Base-by-base conservation (phyloP, 768 basidiomycete species). In the Rhodosporidiobolus sp. region DNA sequence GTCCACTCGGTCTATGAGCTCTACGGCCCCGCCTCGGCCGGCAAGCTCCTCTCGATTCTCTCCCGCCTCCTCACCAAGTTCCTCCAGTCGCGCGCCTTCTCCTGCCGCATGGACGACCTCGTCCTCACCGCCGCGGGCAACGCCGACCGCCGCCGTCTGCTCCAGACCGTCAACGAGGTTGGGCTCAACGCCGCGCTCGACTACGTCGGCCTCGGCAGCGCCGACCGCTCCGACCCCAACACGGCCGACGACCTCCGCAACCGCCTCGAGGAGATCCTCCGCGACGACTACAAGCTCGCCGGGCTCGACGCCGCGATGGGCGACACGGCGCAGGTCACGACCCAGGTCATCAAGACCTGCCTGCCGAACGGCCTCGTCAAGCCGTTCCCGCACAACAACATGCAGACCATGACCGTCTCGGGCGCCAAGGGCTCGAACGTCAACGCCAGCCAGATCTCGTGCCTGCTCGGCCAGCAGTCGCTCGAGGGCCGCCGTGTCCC, bases 391-490 rank as follows among this genome's bases (percentile, higher is more conserved):
- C 88, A 92, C 79, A 99, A 99, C 82, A 89, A 98, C 86, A 98
- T 98, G 96, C 95, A 98, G 81, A 88, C 90, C 57, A 98, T 98
- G 96, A 97, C 94, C 4, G 86, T 91, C 65, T 97, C 95, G 48
- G 96, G 96, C 76, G 96, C 96, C 55, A 99, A 99, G 82, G 96
- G 96, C 63, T 94, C 92, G 72, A 90, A 91, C 22, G 95, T 97
- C 81, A 99, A 99, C 79, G 96, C 92, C 32, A 88, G 91, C 60
- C 94, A 98, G 79, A 99, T 99, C 77, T 98, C 96, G n/a, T 98
- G 94, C 75, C 88, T 90, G 24, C 87, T 99, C 55, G 96, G 96
- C 69, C 96, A 98, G 82, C 96, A 98, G 81, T 94, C 97, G 78
- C 84, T 99, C 46, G 96, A 99, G 83, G 96, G 96, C 73, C 91